Conservation (phyloP, 2,329 filamentous ascomycete species). For the Aulographum hederae region DNA sequence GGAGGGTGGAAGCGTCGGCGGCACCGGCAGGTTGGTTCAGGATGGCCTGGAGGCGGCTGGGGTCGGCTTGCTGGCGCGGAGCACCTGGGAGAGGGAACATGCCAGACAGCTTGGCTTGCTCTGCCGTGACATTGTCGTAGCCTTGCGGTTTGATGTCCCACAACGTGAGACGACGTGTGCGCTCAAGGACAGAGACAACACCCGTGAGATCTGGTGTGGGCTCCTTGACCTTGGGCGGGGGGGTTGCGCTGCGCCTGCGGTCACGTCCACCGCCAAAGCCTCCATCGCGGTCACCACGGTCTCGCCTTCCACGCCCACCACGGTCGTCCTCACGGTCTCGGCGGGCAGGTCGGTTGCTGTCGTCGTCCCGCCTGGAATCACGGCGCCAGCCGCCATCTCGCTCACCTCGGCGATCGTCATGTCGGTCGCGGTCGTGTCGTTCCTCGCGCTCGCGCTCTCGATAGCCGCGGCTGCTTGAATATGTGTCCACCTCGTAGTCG, state of each 20-base stretch:
- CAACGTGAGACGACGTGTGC: conserved; percentile 85
- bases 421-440: conserved; percentile 60
- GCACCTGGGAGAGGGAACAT: conserved; percentile 98
- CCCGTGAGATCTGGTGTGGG: conserved; percentile 90
- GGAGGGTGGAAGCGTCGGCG: conserved; percentile 59
- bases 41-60: conserved; percentile 81
- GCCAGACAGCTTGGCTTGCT: conserved; percentile 93
- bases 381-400: conserved; percentile 64
- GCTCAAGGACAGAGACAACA: conserved; percentile 61
- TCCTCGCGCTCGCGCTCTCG: conserved; percentile 88
- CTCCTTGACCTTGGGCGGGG: conserved; percentile 69
- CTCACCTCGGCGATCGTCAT: conserved; percentile 30
- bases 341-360: conserved; percentile 6
- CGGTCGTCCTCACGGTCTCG: conserved; percentile 14
- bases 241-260: conserved; percentile 56
- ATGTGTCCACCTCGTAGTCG: conserved; percentile 64
- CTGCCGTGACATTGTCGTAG: conserved; percentile 94
- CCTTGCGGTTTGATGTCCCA: conserved; percentile 99
- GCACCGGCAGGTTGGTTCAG: conserved; percentile 72
- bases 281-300: conserved; percentile 39
- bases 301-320: conserved; percentile 24
- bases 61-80: conserved; percentile 83
- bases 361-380: conserved; percentile 37
- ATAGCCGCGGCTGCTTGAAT: conserved; percentile 84
- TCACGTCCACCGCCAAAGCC: conserved; percentile 33